Evolutionary conservation across 2,329 filamentous ascomycete genomes (phyloP), one percentile per base, ranked within the genome.

Genomic region (Fusarium phyllophilum): DNA sequence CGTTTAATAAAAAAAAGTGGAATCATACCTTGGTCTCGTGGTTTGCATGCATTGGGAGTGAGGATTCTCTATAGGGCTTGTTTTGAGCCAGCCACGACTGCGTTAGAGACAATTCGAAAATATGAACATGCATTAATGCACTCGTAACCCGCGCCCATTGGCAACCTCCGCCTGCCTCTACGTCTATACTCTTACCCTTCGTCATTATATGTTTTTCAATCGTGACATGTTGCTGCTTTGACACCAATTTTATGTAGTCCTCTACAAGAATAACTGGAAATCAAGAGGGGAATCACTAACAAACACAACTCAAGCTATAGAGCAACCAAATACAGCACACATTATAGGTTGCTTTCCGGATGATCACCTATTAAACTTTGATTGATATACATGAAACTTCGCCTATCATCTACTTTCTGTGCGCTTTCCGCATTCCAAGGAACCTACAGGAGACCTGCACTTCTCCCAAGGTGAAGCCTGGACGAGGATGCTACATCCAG

Each of bases 1-100:
- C 79, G 79, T 81, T 80, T 78, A 76, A 78, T 79, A 78, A 80
- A 75, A 80, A 76, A 79, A 80, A 78, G 77, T 77, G 78, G 78
- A 79, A 78, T 80, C 78, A 78, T 80, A 79, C 78, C 79, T 80
- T 78, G 79, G 77, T 83, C 81, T 82, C 81, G 75, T 81, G 79
- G 74, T 82, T 81, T 82, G 79, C 82, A 83, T 83, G 82, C 81
- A 82, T 82, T 81, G 75, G 82, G 83, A 83, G 80, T 82, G 82
- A 80, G 79, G 79, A 78, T 79, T 80, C 78, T 79, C 74, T 78
- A 70, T 70, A 70, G 74, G 78, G 77, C 73, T 80, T 74, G 66
- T 73, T 81, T 79, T 74, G 62, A 75, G 76, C 71, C 75, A 77
- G 74, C 74, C 75, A 82, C 75, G 82, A 79, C 80, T 84, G 82